Base-by-base conservation (phyloP, 805 yeast species). In the Starmerella sp. region DNA sequence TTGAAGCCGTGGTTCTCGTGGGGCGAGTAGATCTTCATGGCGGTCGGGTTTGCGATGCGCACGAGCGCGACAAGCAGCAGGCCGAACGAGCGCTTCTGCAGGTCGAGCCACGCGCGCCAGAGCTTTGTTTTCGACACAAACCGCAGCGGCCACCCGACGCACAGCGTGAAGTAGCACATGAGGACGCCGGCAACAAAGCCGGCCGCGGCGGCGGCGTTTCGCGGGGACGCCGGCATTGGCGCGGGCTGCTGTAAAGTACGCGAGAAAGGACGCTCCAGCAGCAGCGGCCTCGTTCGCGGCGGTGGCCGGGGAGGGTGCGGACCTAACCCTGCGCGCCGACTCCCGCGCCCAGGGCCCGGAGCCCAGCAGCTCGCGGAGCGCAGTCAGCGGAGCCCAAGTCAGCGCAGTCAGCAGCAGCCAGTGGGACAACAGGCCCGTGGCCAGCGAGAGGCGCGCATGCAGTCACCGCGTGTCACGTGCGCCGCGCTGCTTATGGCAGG, bases 61-160 rank as follows among this genome's bases (percentile, higher is more conserved):
- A 56, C 14, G 10, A 57, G 35, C 14, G 54, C 11, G 11, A 55
- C 35, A 11, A 59, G 53, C 13, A 52, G 15, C 46, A 49, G 39
- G 11, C 59, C 59, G 51, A 60, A 63, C 47, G 45, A 36, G 38
- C 61, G 61, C 54, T 62, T 57, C 48, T 36, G 39, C 38, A 53
- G 43, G 29, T 59, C 61, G 34, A 52, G 41, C 63, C 64, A 63
- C 1, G 62, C 62, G 11, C 59, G 52, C 49, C 60, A 56, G 8
- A 59, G 11, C 48, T 31, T 44, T 7, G 32, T 17, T 10, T 52
- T 48, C n/a, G 55, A 13, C 36, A 60, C 8, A 4, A 56, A 15
- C 41, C 47, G 30, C 14, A 62, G 54, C 15, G 63, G 65, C 35
- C 34, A 51, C 6, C 65, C 65, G 9, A 54, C 41, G 13, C 51